Evolutionary conservation across 352 stramenopile species (phyloP).

Genomic region (Phytophthora sansomeana): DNA sequence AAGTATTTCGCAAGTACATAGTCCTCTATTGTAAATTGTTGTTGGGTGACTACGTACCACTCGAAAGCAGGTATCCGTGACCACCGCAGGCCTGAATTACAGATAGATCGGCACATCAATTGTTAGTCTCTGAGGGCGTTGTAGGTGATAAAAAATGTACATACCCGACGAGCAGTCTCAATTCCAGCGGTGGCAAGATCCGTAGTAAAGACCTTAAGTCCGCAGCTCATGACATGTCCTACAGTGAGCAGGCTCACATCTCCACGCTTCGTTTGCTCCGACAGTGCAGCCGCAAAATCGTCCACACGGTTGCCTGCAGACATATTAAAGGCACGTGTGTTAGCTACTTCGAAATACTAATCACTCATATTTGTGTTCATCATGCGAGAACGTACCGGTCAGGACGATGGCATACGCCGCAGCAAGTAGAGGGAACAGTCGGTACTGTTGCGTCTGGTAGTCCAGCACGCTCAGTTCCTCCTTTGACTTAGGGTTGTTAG

Average conservation of each 20-base stretch:
- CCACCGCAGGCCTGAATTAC: conserved; percentile 85
- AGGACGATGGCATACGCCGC: conserved; percentile 92
- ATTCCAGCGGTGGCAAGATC: conserved; percentile 43
- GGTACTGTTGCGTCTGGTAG: conserved; percentile 96
- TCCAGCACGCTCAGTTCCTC: conserved; percentile 93
- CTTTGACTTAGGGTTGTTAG: conserved; percentile 53
- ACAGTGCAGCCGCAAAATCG: conserved; percentile 41
- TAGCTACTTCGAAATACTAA: too few relatives aligned
- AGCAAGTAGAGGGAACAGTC: conserved; percentile 93
- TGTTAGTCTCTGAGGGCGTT: neutral
- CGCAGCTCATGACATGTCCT: conserved; percentile 53
- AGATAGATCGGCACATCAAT: neutral
- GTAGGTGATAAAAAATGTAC: neutral
- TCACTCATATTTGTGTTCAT: neutral
- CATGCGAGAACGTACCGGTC: conserved; percentile 33
- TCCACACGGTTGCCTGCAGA: conserved; percentile 43
- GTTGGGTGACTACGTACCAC: conserved; percentile 44
- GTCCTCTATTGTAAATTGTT: neutral
- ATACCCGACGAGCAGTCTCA: conserved; percentile 42
- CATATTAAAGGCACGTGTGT: neutral
- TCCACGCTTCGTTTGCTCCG: conserved; percentile 38
- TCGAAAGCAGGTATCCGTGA: conserved; percentile 93
- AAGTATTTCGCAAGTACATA: conserved; percentile 1
- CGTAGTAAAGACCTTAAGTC: conserved; percentile 48
- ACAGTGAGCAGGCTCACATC: conserved; percentile 45